A percentile compares a stretch with the other conserved stretches of the same genome.
Conservation (phyloP, 495 filamentous ascomycete genomes). For the Delitschia confertaspora region DNA sequence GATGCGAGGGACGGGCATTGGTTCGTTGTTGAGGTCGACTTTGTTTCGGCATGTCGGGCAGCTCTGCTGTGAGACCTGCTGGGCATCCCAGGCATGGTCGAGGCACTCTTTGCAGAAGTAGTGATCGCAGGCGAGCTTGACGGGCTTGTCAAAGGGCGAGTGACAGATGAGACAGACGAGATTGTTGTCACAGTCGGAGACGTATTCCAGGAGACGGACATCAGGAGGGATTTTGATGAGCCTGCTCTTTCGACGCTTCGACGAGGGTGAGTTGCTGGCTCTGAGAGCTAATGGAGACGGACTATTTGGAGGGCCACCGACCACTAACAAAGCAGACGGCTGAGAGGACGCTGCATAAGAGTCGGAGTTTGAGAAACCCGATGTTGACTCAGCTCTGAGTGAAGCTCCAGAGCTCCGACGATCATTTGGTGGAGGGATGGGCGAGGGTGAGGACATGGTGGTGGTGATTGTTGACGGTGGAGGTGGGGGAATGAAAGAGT, state of each 20-base stretch:
- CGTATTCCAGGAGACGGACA: conserved; percentile 59
- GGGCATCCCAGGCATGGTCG: conserved; percentile 30
- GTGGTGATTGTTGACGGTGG: conserved; percentile 3
- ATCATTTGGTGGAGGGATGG: conserved; percentile 22
- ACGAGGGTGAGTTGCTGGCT: conserved; percentile 26
- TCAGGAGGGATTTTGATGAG: conserved; percentile 40
- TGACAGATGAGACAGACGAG: conserved; percentile 79
- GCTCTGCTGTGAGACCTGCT: conserved; percentile 12
- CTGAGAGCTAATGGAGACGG: conserved; percentile 25
- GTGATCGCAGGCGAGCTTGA: conserved; percentile 66
- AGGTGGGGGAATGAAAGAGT: conserved; percentile 5
- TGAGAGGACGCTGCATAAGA: no score
- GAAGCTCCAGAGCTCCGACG: conserved; percentile 22
- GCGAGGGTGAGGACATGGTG: conserved; percentile 22
- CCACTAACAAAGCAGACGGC: conserved; percentile 21
- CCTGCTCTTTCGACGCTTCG: conserved; percentile 23
- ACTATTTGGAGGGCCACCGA: conserved; percentile 25
- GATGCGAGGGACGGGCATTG: conserved; percentile 41
- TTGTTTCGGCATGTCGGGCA: conserved; percentile 37
- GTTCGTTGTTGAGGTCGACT: conserved; percentile 14
- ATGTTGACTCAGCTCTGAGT: conserved; percentile 1
- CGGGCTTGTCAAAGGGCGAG: conserved; percentile 60
- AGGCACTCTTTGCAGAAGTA: conserved; percentile 69
- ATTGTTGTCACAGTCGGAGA: conserved; percentile 60
- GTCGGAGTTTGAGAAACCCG: not conserved